phyloP scores from a whole-genome alignment of 306 rosid genomes.

The Casuarina glauca region DNA sequence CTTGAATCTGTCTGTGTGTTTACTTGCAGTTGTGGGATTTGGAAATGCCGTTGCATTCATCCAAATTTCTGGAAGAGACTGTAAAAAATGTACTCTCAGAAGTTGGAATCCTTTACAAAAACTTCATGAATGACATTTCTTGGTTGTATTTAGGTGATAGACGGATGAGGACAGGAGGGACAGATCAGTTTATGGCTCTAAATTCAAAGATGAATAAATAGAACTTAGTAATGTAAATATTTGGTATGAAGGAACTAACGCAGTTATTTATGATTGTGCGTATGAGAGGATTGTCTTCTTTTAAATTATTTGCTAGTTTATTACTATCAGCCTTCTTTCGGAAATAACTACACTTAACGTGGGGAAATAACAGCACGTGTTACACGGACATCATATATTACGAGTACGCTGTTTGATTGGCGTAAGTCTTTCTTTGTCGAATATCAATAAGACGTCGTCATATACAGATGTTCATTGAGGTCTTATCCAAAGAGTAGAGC shows the following conservation, averaged over 20 bases:
- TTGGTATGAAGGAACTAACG: conserved; percentile 6
- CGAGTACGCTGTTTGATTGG: background rate
- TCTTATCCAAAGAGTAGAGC: background rate
- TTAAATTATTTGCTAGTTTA: conserved; percentile 15
- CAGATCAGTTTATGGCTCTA: conserved; percentile 31
- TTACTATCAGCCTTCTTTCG: conserved; percentile 1
- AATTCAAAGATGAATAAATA: conserved; percentile 8
- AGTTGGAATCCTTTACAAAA: conserved; percentile 33
- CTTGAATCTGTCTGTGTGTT: conserved; percentile 38
- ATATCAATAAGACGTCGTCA: conserved; percentile 15
- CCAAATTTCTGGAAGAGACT: conserved; percentile 34
- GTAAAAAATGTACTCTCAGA: conserved; percentile 10
- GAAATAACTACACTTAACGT: background rate
- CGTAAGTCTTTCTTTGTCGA: background rate
- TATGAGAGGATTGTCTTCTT: conserved; percentile 24
- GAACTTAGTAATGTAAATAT: background rate
- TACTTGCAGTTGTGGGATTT: conserved; percentile 35
- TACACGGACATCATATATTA: background rate
- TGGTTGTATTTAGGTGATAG: conserved; percentile 25
- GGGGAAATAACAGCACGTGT: background rate
- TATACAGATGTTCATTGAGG: conserved; percentile 21
- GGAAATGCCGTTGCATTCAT: conserved; percentile 32
- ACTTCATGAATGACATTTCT: conserved; percentile 20
- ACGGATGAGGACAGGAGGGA: conserved; percentile 28
- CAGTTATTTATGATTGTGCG: conserved; percentile 13